A percentile compares a stretch with the other conserved stretches of the same genome.
These are phyloP conservation scores for Solanum gracilifrons DNA, from an alignment of 257 asterid genomes.

Conservation along the genomic window DNA sequence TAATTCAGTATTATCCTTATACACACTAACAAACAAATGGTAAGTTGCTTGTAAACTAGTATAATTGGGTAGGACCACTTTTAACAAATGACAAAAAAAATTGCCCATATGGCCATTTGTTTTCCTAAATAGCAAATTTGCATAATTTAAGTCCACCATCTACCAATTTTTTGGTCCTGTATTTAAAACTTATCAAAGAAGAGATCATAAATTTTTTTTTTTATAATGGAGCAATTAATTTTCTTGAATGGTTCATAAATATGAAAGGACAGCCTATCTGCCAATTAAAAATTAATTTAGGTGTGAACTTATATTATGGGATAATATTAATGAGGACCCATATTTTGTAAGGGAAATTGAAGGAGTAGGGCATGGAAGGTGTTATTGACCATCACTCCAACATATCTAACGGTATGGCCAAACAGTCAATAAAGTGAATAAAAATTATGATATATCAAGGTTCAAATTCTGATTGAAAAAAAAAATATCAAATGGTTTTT, in stretches of 20 bases:
- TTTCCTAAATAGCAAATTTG: not conserved
- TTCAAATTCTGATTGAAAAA: not conserved
- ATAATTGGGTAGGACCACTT: not conserved
- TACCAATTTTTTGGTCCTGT: not conserved
- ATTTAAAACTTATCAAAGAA: not conserved
- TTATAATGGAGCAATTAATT: not conserved
- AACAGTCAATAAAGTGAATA: not conserved
- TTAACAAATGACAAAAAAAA: too few species aligned
- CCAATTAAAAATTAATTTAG: not conserved
- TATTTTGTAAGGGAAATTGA: not conserved
- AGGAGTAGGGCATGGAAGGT: not conserved
- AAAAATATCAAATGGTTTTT: too few species aligned
- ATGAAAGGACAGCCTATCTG: not conserved
- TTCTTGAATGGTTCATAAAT: not conserved
- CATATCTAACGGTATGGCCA: not conserved
- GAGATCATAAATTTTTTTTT: not conserved
- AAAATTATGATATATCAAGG: not conserved
- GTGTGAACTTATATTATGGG: not conserved
- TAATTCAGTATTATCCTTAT: not conserved
- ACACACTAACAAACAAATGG: rapidly evolving
- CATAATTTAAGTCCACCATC: not conserved
- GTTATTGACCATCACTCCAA: not conserved
- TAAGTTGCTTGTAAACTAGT: not conserved
- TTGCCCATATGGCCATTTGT: not conserved
- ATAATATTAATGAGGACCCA: not conserved